Evolutionary conservation across 176 grass and related monocot genomes (phyloP), one percentile per base, ranked within the genome.

Genomic region (Coix lacrymajobi): DNA sequence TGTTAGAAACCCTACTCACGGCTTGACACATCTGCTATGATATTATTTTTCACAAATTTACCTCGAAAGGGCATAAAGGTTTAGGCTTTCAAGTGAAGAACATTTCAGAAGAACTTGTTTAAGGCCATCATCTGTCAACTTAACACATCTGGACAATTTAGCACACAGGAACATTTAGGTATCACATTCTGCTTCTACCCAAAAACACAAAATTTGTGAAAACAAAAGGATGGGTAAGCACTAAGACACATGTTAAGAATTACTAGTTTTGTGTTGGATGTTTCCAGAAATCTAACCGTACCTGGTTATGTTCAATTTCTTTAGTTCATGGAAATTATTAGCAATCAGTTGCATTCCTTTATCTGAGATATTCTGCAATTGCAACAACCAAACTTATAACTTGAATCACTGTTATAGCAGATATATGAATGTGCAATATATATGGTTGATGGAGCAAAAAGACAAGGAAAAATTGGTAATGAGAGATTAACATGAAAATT

Each of bases 61-160:
- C 96, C 90, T 95, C 17, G 96, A 95, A 81, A 95, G 87, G 36
- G 96, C 96, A 86, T 95, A 98, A 65, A 98, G 85, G 64, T 98
- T 98, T 82, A 98, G 89, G 66, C 81, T 90, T 91, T 90, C 88
- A 91, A 98, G 96, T 43, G 52, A 81, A 85, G 82, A 91, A 81
- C 92, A 98, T 90, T 93, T 98, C 79, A 75, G 74, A 81, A 98
- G 84, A 16, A 95, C 74, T 60, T 93, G 66, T 43, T 89, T 76
- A 57, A 98, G 78, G 29, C 90, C 90, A 88, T 54, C 69, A 75
- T 98, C 96, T 64, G 92, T 98, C 81, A 98, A 91, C 82, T 93
- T 98, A 81, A 91, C 81, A 65, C 92, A 98, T 90, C 96, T 98
- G 89, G 26, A 71, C 77, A 63, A 76, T 49, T 74, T 36, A 81